Conservation (phyloP, 305 asterid species). For the Fraxinus platypoda region DNA sequence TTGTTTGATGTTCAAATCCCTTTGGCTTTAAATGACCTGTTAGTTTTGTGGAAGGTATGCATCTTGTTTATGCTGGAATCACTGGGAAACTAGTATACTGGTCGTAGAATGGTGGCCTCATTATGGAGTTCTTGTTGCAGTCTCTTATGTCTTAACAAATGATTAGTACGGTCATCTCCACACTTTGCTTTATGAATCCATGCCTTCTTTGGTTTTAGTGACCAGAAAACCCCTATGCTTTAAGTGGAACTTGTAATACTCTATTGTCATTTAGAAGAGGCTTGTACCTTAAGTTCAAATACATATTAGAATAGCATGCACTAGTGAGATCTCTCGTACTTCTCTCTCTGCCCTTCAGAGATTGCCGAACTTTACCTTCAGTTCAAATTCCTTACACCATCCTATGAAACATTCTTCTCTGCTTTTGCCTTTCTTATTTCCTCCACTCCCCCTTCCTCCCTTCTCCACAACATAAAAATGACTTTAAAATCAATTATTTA, state of each 20-base stretch:
- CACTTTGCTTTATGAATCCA: background rate
- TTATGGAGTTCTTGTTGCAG: background rate
- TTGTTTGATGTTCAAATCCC: background rate
- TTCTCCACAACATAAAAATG: background rate
- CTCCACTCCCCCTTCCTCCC: background rate
- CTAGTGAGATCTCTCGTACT: background rate
- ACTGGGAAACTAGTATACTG: background rate
- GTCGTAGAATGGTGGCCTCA: background rate
- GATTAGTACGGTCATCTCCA: background rate
- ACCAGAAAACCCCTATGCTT: background rate
- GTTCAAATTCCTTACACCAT: background rate
- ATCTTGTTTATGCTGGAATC: background rate
- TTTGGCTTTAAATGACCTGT: constrained; percentile 2
- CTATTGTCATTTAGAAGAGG: background rate
- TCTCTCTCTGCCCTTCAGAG: background rate
- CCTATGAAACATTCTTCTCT: background rate
- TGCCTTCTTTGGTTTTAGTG: background rate
- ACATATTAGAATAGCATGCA: background rate
- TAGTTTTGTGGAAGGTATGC: constrained; percentile 6
- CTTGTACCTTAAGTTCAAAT: background rate
- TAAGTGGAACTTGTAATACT: background rate
- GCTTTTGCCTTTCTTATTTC: background rate
- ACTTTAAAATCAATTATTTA: background rate
- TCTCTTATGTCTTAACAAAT: background rate
- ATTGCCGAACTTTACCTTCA: background rate